These are phyloP conservation scores for Breviolum minutum DNA, from an alignment of 73 alveolate species.

Conservation along the genomic window DNA sequence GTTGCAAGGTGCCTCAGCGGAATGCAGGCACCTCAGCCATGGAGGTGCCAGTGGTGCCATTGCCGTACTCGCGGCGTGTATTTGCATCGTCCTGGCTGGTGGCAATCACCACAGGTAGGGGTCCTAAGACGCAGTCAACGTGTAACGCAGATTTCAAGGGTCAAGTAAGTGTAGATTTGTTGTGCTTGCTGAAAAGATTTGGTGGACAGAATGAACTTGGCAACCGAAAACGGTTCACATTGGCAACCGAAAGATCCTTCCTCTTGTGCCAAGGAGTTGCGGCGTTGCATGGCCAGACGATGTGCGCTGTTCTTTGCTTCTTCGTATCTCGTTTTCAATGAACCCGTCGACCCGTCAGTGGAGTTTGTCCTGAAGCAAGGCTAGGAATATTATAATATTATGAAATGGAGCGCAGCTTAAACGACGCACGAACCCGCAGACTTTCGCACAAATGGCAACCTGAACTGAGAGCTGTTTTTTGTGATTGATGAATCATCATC, in stretches of 20 bases:
- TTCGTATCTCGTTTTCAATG: neutral
- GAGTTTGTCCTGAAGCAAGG: too few species aligned
- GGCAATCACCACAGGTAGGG: conserved; percentile 75
- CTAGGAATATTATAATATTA: too few species aligned
- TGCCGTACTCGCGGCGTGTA: conserved; percentile 79
- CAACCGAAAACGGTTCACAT: too few species aligned
- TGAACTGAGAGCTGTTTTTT: too few species aligned
- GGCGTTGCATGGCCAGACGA: conserved; percentile 42
- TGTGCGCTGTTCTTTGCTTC: conserved; percentile 58
- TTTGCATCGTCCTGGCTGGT: conserved; percentile 88
- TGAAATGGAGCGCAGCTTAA: neutral
- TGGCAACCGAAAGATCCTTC: neutral
- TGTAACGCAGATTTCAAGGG: neutral
- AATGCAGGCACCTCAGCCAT: neutral
- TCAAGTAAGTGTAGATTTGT: neutral
- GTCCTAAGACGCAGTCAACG: neutral
- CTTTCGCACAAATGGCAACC: neutral
- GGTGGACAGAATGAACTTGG: too few species aligned
- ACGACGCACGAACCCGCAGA: neutral
- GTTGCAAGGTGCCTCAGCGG: neutral
- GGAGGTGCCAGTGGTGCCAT: conserved; percentile 65
- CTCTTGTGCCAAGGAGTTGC: conserved; percentile 7
- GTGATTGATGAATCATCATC: too few species aligned
- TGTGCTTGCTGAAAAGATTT: neutral
- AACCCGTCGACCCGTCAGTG: too few species aligned